A percentile compares a stretch with the other conserved stretches of the same genome.
Evolutionary conservation across 1,284 basidiomycete genomes (phyloP).

Genomic region (Irpex sp.): DNA sequence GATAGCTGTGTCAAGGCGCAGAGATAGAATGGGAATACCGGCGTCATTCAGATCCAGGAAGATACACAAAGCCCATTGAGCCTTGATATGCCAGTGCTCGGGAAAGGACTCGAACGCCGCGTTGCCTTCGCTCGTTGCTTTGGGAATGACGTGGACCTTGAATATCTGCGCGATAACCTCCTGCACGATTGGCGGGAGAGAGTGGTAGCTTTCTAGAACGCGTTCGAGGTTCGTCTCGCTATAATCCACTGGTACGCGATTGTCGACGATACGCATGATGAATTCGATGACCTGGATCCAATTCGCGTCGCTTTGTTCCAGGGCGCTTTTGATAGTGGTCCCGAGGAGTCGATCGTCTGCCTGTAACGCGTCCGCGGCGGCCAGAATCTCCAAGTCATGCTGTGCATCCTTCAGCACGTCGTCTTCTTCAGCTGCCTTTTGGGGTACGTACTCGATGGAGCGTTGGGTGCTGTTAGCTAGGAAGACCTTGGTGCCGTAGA

Average conservation of each 20-base stretch:
- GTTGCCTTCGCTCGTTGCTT: too few relatives aligned
- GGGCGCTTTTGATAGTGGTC: conserved; percentile 1
- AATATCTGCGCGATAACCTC: too few relatives aligned
- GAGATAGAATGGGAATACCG: too few relatives aligned
- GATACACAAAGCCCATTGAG: too few relatives aligned
- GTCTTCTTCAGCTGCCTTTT: neutral
- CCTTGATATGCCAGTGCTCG: too few relatives aligned
- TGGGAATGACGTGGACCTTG: too few relatives aligned
- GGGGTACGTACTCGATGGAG: neutral
- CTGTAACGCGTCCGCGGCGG: neutral
- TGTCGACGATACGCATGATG: neutral
- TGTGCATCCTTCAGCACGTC: neutral
- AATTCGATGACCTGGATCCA: neutral
- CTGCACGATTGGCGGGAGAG: too few relatives aligned
- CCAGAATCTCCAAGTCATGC: neutral
- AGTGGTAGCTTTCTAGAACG: too few relatives aligned
- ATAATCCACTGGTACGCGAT: neutral
- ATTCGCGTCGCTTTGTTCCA: neutral
- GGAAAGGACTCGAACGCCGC: too few relatives aligned
- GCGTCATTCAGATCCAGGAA: too few relatives aligned
- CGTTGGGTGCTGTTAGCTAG: neutral
- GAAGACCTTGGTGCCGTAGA: too few relatives aligned
- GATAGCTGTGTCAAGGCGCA: too few relatives aligned
- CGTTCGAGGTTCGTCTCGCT: neutral
- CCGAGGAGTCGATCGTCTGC: neutral